Evolutionary conservation across 1,284 basidiomycete genomes (phyloP), one percentile per base, ranked within the genome.

Genomic region (Thecaphora thlaspeos): DNA sequence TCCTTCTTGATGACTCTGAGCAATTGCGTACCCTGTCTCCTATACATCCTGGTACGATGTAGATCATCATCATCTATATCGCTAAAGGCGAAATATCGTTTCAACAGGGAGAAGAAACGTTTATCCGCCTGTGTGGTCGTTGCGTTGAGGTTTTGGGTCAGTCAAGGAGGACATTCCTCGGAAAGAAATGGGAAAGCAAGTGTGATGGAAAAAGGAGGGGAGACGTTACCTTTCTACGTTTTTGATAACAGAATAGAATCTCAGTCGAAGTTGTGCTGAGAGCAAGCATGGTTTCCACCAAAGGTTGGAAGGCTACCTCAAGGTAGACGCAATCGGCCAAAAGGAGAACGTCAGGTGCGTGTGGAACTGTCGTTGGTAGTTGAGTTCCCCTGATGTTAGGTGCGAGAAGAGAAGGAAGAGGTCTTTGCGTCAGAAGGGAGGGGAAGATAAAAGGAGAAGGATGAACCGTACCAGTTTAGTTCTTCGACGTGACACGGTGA

Each of bases 191-290:
- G 38, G 24, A 18, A 18, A 42, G 41, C 21, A 42, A 18, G 19
- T 21, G 41, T 18, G 23, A 28, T 5, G 5, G 41, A 24, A 17
- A 14, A 34, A 18, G 5, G n/a, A 43, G 15, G 17, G 15, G 3
- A 9, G 18, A 18, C 22, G 10, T 24, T 43, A 88, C 90, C 84
- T 92, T 94, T 79, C 92, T 83, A 43, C 91, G 83, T 75, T 94
- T 94, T 80, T 93, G 92, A 80, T 91, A 94, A 78, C 90, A 93
- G 77, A 96, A 94, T 40, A 76, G 91, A 78, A 51, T 85, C 21
- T 80, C 78, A 46, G 77, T 82, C 2, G 75, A 77, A 2, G 73
- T 50, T 0, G 76, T 79, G 9, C 82, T 73, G 18, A 95, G 83
- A 39, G 87, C 84, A 32, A 80, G 82, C 45, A 96, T 82, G 0